Base-by-base conservation (phyloP, 1,284 basidiomycete genomes). In the Papiliotrema laurentii region DNA sequence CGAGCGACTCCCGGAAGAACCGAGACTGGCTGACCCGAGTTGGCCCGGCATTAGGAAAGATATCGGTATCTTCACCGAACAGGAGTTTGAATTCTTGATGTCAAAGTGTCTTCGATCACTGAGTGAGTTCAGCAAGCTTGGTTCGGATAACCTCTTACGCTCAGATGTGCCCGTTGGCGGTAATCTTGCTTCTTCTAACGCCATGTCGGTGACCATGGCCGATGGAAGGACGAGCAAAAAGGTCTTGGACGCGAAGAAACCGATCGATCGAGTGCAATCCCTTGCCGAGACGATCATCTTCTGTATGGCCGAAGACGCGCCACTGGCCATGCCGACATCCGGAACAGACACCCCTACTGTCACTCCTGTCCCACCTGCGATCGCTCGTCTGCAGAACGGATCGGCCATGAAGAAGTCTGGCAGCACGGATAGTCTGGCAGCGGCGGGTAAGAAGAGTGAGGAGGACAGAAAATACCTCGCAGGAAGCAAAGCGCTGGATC, bases 251-350 rank as follows among this genome's bases (percentile, higher is more conserved):
- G 86, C 93, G 60, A 89, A 89, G 78, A 81, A 59, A 78, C 86
- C 68, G 78, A 84, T 78, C 75, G 86, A 78, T 78, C 82, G 74
- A 72, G 85, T 68, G n/a, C 64, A 91, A 85, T 81, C 68, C 11
- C 79, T 98, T 43, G 90, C 94, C 0, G 87, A 86, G 61, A 76
- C 97, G 36, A 81, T 98, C 51, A 83, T 97, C 22, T 96, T 92
- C 68, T 94, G 89, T 2, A 91, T 98, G 80, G 80, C 86, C 4
- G 80, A 86, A 37, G 96, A 98, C 66, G 83, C 89, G 0, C 80
- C 83, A 7, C 66, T 80, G 33, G 37, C 51, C 21, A 52, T 60
- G 35, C 33, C 80, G 77, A 43, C 56, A 10, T 75, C 76, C 9
- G 75, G 76, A 6, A 63, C 78, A 6, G 79, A 82, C 5, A 80